Evolutionary conservation across 129 eudicot genomes (phyloP), one percentile per base, ranked within the genome.

Genomic region (Scalesia atractyloides): DNA sequence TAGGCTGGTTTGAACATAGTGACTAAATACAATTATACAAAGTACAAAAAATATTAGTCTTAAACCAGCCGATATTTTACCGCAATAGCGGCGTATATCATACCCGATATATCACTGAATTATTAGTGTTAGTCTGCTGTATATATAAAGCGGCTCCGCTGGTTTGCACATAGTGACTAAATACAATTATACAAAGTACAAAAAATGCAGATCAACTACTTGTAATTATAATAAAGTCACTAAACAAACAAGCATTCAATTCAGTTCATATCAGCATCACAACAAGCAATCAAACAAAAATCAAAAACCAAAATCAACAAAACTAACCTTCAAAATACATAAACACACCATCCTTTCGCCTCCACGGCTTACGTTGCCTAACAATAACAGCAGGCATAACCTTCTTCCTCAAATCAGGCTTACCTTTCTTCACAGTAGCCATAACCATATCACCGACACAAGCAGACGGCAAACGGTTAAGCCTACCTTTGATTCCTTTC

Each of bases 331-430:
- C 98, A n/a, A 93, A 93, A 86, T 93, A 93, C 98, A 93, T 93
- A 80, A 71, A 93, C 34, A 93, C 98, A 10, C 98, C 98, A 44
- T 93, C 98, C 98, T 93, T 93, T 93, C 98, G 90, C 79, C 98
- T 92, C 97, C 97, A 93, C 0, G 98, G 97, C 86, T 93, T 93
- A 44, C 98, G 88, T 80, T 93, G 98, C 69, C 98, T 86, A 59
- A 93, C 98, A 12, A 93, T 83, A 57, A 93, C 98, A 22, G 98
- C 98, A 12, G 97, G 98, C 98, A 90, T 93, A 30, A 93, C 98
- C 86, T 93, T 93, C 92, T 93, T 93, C 72, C 98, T 82, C 34
- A 93, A 89, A 87, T 93, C 98, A 4, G 98, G 98, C 89, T 93
- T 93, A 6, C 98, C 98, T 62, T 93, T 93, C 88, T 93, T 93